These are phyloP conservation scores for Fragosphaeria purpurea DNA, from an alignment of 2,329 filamentous ascomycete genomes.

Conservation along the genomic window DNA sequence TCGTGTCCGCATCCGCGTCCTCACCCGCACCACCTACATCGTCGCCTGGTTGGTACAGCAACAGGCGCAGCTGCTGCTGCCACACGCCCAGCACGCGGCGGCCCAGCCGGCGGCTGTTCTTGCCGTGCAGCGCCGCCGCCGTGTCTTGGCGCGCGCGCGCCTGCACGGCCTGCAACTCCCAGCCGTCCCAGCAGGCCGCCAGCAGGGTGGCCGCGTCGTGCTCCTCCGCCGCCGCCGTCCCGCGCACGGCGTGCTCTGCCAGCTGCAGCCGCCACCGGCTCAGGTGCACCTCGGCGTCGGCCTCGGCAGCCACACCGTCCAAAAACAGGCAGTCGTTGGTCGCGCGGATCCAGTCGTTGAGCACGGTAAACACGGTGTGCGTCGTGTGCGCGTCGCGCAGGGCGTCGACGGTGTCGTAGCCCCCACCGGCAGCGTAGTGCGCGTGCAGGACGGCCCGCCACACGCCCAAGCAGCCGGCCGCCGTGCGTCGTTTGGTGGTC, in stretches of 20 bases:
- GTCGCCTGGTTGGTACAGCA: background rate
- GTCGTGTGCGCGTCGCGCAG: conserved; percentile 5
- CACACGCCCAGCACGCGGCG: conserved; percentile 12
- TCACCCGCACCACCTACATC: background rate
- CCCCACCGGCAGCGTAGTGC: background rate
- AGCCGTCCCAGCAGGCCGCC: conserved; percentile 10
- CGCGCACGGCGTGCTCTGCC: conserved; percentile 1
- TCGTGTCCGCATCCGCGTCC: background rate
- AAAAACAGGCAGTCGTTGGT: conserved; percentile 14
- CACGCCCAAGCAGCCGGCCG: conserved; percentile 5
- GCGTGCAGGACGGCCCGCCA: conserved; percentile 6
- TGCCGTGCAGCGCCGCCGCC: conserved; percentile 12
- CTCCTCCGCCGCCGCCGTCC: conserved; percentile 8
- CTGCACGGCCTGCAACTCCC: conserved; percentile 17
- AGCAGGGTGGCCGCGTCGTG: conserved; percentile 8
- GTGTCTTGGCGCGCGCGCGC: conserved; percentile 11
- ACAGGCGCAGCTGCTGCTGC: conserved; percentile 7
- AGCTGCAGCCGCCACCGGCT: conserved; percentile 11
- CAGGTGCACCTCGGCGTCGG: conserved; percentile 10
- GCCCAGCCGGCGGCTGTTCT: conserved; percentile 12
- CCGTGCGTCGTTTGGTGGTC: conserved; percentile 10
- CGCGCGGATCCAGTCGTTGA: conserved; percentile 15
- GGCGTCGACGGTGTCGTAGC: conserved; percentile 4
- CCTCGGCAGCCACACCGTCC: conserved; percentile 11
- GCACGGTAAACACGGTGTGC: conserved; percentile 2